Base-by-base conservation (phyloP, 1,284 basidiomycete species). In the Malassezia pachydermatis region DNA sequence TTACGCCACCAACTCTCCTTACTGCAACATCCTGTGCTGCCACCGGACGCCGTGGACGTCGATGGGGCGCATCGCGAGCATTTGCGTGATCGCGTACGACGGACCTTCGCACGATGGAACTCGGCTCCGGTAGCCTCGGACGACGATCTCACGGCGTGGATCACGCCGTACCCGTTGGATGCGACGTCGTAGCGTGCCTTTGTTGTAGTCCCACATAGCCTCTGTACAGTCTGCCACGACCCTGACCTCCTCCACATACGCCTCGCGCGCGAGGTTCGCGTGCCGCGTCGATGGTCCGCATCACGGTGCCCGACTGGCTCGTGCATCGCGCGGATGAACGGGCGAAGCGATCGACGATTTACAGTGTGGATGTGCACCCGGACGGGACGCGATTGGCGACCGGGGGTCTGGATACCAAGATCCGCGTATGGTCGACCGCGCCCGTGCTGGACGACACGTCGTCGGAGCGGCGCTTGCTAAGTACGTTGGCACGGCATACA, bases 311-410 rank as follows among this genome's bases (percentile, higher is more conserved):
- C 19, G 65, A 65, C 35, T 71, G 68, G 68, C 59, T 71, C n/a
- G 58, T 65, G 17, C 68, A 71, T 50, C 49, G 48, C n/a, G 59
- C 59, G 16, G 59, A 63, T 35, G 59, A 64, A n/a, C 75, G 76
- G 63, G 77, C 80, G 37, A 88, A 88, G 62, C 80, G 81, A 43
- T 76, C 83, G 24, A 84, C 88, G 17, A 92, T 98, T 63, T 95
- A 90, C 77, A 86, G 86, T 22, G 79, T 92, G 17, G 82, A 87
- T 58, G 86, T 95, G 10, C 90, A 95, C 70, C 94, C 94, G 0
- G 92, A 99, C 67, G 87, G 87, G 54, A 89, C 87, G 30, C 81
- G 92, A 22, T 82, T 99, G 54, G 94, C 94, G 8, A 98, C 92
- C 1, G 92, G 89, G 17, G 90, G 92, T 13, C 77, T 95, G 37